Percentiles rank a stretch among this genome's conserved stretches.
Evolutionary conservation across 805 yeast species (phyloP).

Genomic region (Myxozyma vanderwaltii): DNA sequence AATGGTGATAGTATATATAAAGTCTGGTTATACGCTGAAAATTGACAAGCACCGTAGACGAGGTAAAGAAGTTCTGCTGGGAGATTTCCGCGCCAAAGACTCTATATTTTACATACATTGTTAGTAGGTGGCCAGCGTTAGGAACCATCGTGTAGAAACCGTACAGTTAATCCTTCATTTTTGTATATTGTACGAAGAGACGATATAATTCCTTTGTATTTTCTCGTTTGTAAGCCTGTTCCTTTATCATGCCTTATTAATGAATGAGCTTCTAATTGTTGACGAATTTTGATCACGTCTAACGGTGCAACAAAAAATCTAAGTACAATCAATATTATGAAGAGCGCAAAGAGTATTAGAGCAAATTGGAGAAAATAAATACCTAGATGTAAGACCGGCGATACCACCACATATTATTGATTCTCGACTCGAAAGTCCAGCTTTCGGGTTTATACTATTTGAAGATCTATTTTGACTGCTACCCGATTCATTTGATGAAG

Average conservation of each 20-base stretch:
- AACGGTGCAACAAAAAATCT: constrained; percentile 73
- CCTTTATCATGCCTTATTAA: neutral
- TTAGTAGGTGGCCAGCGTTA: neutral
- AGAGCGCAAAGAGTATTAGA: neutral
- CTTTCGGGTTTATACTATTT: constrained; percentile 51
- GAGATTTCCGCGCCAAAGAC: constrained; percentile 85
- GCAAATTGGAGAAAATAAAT: no score
- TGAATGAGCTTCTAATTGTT: constrained; percentile 56
- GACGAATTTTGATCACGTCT: constrained; percentile 74
- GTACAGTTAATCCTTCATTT: constrained; percentile 61
- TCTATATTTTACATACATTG: neutral
- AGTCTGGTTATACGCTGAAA: constrained; percentile 64
- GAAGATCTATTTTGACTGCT: no score
- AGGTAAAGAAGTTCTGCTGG: constrained; percentile 89
- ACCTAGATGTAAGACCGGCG: constrained; percentile 62
- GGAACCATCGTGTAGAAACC: neutral
- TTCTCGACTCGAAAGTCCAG: constrained; percentile 53
- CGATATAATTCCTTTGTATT: constrained; percentile 24
- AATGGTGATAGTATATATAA: constrained; percentile 21
- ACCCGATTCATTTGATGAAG: no score
- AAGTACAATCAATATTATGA: neutral
- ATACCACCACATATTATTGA: constrained; percentile 70
- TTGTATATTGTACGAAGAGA: constrained; percentile 50
- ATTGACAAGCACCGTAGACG: constrained; percentile 82
- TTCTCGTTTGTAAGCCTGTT: neutral